Evolutionary conservation across 352 stramenopile genomes (phyloP).

Genomic region (Phytophthora sojae): DNA sequence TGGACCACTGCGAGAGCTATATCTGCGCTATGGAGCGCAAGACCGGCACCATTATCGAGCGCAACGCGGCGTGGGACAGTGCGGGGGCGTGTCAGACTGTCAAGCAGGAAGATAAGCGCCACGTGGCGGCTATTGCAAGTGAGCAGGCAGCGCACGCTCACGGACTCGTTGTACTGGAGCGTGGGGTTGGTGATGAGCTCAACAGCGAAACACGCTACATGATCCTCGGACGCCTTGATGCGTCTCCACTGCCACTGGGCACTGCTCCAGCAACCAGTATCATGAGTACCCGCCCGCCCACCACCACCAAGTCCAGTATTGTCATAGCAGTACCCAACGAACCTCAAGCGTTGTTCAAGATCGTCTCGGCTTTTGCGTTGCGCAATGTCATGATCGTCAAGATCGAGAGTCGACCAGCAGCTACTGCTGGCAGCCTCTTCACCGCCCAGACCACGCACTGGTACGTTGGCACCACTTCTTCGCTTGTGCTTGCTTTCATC

Average conservation of each 20-base stretch:
- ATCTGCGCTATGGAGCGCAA: slow-evolving; percentile 71
- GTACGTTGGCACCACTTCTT: slow-evolving; percentile 25
- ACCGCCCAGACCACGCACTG: slow-evolving; percentile 76
- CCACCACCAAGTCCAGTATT: slow-evolving; percentile 70
- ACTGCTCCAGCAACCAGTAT: slow-evolving; percentile 10
- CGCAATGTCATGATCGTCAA: slow-evolving; percentile 83
- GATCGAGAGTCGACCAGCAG: slow-evolving; percentile 81
- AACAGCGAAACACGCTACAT: slow-evolving; percentile 82
- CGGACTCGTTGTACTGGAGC: slow-evolving; percentile 63
- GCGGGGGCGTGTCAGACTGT: slow-evolving; percentile 75
- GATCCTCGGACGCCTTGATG: slow-evolving; percentile 69
- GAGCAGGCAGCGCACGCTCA: slow-evolving; percentile 65
- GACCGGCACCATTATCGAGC: slow-evolving; percentile 61
- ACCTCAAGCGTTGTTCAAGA: slow-evolving; percentile 77
- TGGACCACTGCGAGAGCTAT: slow-evolving; percentile 74
- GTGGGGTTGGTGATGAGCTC: slow-evolving; percentile 66
- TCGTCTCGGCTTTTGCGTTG: slow-evolving; percentile 79
- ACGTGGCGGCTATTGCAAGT: slow-evolving; percentile 69
- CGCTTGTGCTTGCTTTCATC: not conserved
- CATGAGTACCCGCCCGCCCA: slow-evolving; percentile 14
- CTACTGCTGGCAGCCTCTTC: slow-evolving; percentile 67
- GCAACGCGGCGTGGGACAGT: slow-evolving; percentile 71
- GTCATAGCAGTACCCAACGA: slow-evolving; percentile 79
- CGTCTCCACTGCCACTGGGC: slow-evolving; percentile 46
- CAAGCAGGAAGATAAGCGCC: slow-evolving; percentile 52